Evolutionary conservation across 257 asterid genomes (phyloP), one percentile per base, ranked within the genome.

Genomic region (Solanum etuberosum): DNA sequence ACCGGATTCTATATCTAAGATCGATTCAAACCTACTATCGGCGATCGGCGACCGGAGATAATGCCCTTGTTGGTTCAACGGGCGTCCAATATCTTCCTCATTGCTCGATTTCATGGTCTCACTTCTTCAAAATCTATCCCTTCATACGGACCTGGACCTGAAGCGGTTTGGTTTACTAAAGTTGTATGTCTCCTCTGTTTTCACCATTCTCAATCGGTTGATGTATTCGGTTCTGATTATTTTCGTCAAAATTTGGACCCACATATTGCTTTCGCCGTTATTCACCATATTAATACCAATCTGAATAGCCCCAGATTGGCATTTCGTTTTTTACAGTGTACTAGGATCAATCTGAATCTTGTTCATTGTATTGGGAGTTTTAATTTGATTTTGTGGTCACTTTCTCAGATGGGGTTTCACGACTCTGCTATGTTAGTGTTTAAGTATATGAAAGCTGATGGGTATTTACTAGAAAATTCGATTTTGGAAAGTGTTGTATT

Each of bases 171-270:
- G 99, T 97, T 94, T 93, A 57, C 90, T 81, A 97, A 97, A 91
- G 97, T 94, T 42, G 93, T 95, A 27, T 94, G 93, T 91, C 93
- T 98, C 48, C 94, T 97, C 88, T 95, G 96, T 89, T 73, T 92
- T 92, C 93, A 89, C 65, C 88, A 51, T 89, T 86, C 92, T 12
- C 90, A 83, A 48, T 90, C 93, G 88, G 91, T 94, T 59, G 57
- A 90, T 73, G 32, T 93, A 54, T 89, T 94, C 25, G 85, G 73
- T 65, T 90, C 93, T 11, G 94, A 93, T 90, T 96, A 92, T 91
- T 94, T 97, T 70, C 93, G 97, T 25, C 88, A 86, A 80, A 88
- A 90, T 85, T 91, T 95, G 92, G 89, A 89, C 85, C 92, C 99
- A 21, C 73, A 83, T 67, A 88, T 97, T 85, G 96, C 96, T 92